Percentiles rank a stretch among this genome's conserved stretches.
Evolutionary conservation across 345 rosid genomes (phyloP).

Genomic region (Acer negundo): DNA sequence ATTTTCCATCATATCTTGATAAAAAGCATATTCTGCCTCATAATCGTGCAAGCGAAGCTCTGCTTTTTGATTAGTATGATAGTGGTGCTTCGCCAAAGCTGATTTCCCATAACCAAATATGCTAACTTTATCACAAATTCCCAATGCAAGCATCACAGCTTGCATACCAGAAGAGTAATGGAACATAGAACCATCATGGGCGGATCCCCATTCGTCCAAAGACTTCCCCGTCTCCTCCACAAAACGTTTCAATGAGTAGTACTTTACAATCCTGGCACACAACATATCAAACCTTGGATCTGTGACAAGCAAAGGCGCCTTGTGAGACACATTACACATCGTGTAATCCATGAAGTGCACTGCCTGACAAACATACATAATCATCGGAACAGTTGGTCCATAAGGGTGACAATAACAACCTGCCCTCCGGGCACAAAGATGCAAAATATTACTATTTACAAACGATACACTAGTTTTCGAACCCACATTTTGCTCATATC

Average conservation of each 20-base stretch:
- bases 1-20: conserved; percentile 55
- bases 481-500: conserved; percentile 62
- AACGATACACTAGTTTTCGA: conserved; percentile 74
- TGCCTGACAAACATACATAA: conserved; percentile 88
- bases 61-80: conserved; percentile 83
- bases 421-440: conserved; percentile 62
- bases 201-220: conserved; percentile 60
- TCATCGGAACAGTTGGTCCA: conserved; percentile 60
- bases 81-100: conserved; percentile 69
- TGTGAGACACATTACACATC: conserved; percentile 57
- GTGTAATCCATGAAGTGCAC: conserved; percentile 81
- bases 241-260: conserved; percentile 72
- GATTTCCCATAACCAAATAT: conserved; percentile 88
- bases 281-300: conserved; percentile 83
- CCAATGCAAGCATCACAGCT: conserved; percentile 79
- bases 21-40: conserved; percentile 74
- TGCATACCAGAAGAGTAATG: conserved; percentile 97
- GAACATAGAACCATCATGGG: conserved; percentile 74
- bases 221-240: conserved; percentile 48
- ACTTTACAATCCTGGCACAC: conserved; percentile 78
- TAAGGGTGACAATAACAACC: conserved; percentile 87
- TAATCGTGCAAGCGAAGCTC: conserved; percentile 88
- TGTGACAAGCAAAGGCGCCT: conserved; percentile 63
- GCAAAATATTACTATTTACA: conserved; percentile 85
- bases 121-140: conserved; percentile 74